A percentile compares a stretch with the other conserved stretches of the same genome.
These are phyloP conservation scores for Erodium trifolium DNA, from an alignment of 441 rosid species.

Conservation along the genomic window DNA sequence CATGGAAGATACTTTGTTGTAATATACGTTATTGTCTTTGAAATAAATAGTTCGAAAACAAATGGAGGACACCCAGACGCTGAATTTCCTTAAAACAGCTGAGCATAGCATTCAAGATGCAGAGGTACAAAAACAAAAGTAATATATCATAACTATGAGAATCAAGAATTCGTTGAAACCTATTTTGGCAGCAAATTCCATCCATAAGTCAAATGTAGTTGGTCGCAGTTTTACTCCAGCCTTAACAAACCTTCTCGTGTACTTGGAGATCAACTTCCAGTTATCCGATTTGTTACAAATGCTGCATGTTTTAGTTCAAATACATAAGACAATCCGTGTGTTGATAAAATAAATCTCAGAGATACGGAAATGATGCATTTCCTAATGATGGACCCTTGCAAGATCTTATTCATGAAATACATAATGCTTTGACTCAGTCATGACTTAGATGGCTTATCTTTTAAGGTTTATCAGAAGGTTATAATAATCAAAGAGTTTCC, in stretches of 20 bases:
- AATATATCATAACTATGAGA: neutral
- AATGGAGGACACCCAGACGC: neutral
- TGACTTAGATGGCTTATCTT: too few relatives aligned
- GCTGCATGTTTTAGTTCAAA: slow-evolving; percentile 39
- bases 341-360: too few relatives aligned
- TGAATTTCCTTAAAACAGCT: neutral
- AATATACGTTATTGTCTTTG: neutral
- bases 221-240: slow-evolving; percentile 62
- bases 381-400: too few relatives aligned
- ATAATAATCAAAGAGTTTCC: too few relatives aligned
- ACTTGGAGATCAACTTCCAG: slow-evolving; percentile 70
- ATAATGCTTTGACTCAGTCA: too few relatives aligned
- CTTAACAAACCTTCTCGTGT: slow-evolving; percentile 48
- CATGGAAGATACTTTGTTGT: neutral
- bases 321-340: too few relatives aligned
- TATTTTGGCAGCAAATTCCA: slow-evolving; percentile 71
- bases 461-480: too few relatives aligned
- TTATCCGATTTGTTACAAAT: slow-evolving; percentile 55
- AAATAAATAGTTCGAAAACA: neutral
- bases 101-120: neutral
- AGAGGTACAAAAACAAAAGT: slow-evolving; percentile 13
- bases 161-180: slow-evolving; percentile 29
- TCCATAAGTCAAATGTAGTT: slow-evolving; percentile 71
- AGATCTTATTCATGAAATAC: too few relatives aligned
- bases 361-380: too few relatives aligned